Base-by-base conservation (phyloP, 2,329 filamentous ascomycete species). In the Pseudophaeomoniella oleicola region DNA sequence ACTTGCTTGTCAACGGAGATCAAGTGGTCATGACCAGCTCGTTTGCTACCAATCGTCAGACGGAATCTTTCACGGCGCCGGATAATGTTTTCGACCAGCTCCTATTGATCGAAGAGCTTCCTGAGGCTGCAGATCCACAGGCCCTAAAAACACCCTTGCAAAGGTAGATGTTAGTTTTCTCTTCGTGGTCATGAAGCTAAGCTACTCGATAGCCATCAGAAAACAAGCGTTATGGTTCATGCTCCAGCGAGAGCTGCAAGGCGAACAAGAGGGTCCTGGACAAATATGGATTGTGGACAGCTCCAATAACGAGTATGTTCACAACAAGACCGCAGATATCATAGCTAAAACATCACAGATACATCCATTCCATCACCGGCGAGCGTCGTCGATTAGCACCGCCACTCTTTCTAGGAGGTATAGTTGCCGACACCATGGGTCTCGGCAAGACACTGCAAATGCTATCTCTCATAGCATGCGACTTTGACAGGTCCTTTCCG, bases 371-470 rank as follows among this genome's bases (percentile, higher is more conserved):
- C n/a, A n/a, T n/a, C n/a, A n/a, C n/a, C n/a, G n/a, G n/a, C n/a
- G n/a, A n/a, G n/a, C n/a, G n/a, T n/a, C n/a, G n/a, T n/a, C n/a
- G n/a, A n/a, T n/a, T n/a, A n/a, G 44, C 49, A 1, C 62, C 62
- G 0, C 40, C 47, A 2, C 27, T 47, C 0, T 63, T 63, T n/a
- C 48, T 46, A 6, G 64, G 64, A 0, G 64, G 64, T 1, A 59
- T 66, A n/a, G 47, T 67, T 15, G 63, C 62, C 1, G 64, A 67
- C 39, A 51, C 56, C 0, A 67, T 67, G 64, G 64, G 64, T 1
- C 46, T 66, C 0, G 64, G 64, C 0, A 67, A 67, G 37, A 64
- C 63, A 0, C 40, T 66, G 1, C 56, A 56, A 0, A 64, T 65
- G 56, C 59, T 67, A 16, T 46, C 62, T 1, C 38, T 68, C 2